Percentiles rank a stretch among this genome's conserved stretches.
Evolutionary conservation across 768 basidiomycete species (phyloP).

Genomic region (Rhodosporidiobolus sp.): DNA sequence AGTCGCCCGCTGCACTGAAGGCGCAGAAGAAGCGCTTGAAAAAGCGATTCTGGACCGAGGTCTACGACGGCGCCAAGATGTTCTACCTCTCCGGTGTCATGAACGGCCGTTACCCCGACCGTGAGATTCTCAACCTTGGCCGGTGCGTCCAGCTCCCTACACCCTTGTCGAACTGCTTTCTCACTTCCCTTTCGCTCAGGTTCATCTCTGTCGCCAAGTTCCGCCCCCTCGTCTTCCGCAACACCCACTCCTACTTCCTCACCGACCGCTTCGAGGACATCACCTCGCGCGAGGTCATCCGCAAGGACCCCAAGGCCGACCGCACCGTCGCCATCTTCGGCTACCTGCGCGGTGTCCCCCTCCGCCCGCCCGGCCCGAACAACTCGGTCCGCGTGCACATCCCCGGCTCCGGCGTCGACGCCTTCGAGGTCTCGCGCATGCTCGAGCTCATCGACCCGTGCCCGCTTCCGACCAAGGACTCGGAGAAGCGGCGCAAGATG

Average conservation of each 20-base stretch:
- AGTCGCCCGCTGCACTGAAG: slow-evolving; percentile 78
- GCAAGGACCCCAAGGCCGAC: slow-evolving; percentile 82
- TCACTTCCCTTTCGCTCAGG: background rate
- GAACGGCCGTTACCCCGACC: slow-evolving; percentile 95
- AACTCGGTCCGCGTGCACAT: slow-evolving; percentile 86
- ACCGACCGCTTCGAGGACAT: slow-evolving; percentile 93
- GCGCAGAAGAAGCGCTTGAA: slow-evolving; percentile 91
- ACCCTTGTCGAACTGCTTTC: no score
- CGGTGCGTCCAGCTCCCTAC: slow-evolving; percentile 49
- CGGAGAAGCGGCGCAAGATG: slow-evolving; percentile 81
- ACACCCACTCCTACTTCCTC: slow-evolving; percentile 88
- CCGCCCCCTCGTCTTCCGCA: slow-evolving; percentile 91
- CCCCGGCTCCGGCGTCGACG: slow-evolving; percentile 76
- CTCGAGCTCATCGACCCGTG: slow-evolving; percentile 86
- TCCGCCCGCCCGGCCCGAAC: slow-evolving; percentile 55
- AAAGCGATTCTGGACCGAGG: slow-evolving; percentile 99
- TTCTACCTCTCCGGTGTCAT: slow-evolving; percentile 96
- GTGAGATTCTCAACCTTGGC: slow-evolving; percentile 90
- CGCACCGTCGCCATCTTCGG: slow-evolving; percentile 92
- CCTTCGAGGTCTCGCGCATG: slow-evolving; percentile 71
- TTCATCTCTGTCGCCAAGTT: slow-evolving; percentile 99
- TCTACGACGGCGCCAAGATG: slow-evolving; percentile 96
- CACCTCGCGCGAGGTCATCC: slow-evolving; percentile 77
- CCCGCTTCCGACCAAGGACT: slow-evolving; percentile 83
- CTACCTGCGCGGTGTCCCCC: slow-evolving; percentile 72